A percentile compares a stretch with the other conserved stretches of the same genome.
These are phyloP conservation scores for Scedosporium apiospermum DNA, from an alignment of 2,329 filamentous ascomycete species.

Conservation along the genomic window DNA sequence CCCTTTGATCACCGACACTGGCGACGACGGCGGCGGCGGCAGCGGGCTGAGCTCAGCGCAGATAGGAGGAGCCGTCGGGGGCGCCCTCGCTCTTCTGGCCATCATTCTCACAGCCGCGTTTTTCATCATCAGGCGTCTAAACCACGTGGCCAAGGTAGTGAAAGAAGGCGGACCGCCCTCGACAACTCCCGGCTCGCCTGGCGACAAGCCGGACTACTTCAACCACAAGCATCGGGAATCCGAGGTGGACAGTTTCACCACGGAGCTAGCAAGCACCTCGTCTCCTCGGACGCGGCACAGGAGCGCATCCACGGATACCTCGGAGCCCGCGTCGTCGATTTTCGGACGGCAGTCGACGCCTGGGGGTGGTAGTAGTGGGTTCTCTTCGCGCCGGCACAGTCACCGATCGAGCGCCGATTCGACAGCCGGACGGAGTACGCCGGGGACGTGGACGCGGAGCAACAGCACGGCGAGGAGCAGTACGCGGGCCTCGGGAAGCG, in stretches of 20 bases:
- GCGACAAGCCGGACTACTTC: background rate
- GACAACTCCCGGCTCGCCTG: background rate
- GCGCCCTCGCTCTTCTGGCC: conserved; percentile 36
- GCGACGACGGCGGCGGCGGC: conserved; percentile 14
- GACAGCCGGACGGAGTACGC: background rate
- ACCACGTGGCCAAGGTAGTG: conserved; percentile 22
- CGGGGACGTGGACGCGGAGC: background rate
- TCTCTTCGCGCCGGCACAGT: background rate
- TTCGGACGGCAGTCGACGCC: background rate
- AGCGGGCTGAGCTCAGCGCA: conserved; percentile 27
- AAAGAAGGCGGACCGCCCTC: background rate
- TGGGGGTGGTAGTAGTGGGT: background rate
- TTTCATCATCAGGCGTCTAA: conserved; percentile 41
- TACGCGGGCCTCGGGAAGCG: background rate
- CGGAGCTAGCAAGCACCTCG: background rate
- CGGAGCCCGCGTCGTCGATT: background rate
- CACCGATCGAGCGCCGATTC: background rate
- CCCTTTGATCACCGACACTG: conserved; percentile 17
- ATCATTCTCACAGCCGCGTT: conserved; percentile 35
- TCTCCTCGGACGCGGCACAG: background rate
- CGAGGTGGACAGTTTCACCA: background rate
- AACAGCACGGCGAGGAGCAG: background rate
- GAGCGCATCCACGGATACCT: conserved; percentile 1
- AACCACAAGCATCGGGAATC: background rate
- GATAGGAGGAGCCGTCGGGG: conserved; percentile 45